Conservation (phyloP, 441 rosid genomes). For the Jatropha multifida region DNA sequence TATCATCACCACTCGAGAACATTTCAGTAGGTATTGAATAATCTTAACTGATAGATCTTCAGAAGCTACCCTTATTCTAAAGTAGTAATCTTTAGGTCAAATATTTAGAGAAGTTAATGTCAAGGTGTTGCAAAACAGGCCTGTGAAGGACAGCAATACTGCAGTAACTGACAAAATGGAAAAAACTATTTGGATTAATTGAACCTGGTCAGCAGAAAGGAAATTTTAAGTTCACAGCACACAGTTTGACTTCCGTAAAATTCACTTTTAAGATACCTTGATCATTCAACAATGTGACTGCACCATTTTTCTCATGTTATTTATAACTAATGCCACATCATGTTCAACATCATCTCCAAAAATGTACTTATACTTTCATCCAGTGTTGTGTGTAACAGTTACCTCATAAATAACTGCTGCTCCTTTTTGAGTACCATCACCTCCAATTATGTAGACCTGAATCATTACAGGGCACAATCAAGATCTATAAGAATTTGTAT, state of each 20-base stretch:
- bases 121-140: neutral
- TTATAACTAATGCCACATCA: neutral
- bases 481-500: neutral
- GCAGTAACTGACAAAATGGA: neutral
- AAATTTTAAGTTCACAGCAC: neutral
- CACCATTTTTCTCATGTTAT: neutral
- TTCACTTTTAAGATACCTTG: neutral
- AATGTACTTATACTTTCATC: neutral
- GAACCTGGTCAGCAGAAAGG: neutral
- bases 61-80: neutral
- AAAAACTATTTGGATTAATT: neutral
- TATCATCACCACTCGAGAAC: neutral
- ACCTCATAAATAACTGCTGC: slow-evolving; percentile 74
- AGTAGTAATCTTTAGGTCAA: neutral
- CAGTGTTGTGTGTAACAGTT: neutral
- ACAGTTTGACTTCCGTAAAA: neutral
- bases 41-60: neutral
- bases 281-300: neutral
- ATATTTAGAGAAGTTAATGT: slow-evolving; percentile 1
- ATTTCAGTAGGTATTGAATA: neutral
- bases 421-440: slow-evolving; percentile 88
- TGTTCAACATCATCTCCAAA: neutral
- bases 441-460: slow-evolving; percentile 80
- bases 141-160: neutral
- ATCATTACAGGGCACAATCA: slow-evolving; percentile 18